Evolutionary conservation across 495 filamentous ascomycete species (phyloP).

Genomic region (Lophiostoma macrostomum): DNA sequence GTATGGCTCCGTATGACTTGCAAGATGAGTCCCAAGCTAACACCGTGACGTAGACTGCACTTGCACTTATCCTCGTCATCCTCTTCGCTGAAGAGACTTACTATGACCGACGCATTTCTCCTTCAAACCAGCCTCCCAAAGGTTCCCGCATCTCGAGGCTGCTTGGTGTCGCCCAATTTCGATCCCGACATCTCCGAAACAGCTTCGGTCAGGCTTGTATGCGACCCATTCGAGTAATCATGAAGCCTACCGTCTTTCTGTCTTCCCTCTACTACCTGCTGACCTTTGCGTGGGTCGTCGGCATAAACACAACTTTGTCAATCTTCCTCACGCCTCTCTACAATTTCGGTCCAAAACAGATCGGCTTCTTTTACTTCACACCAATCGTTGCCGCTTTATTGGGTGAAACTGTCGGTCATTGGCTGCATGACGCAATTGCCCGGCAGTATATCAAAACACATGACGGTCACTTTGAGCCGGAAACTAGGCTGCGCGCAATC

Average conservation of each 20-base stretch:
- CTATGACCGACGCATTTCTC: neutral
- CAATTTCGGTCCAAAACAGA: neutral
- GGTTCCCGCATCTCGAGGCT: neutral
- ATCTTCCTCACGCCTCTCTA: neutral
- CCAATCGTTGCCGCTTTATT: neutral
- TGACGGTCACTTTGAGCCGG: conserved; percentile 9
- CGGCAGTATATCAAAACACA: neutral
- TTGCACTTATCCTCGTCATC: conserved; percentile 44
- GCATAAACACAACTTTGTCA: neutral
- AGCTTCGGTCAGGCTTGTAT: neutral
- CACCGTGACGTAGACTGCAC: no score
- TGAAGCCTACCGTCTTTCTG: neutral
- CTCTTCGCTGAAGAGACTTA: conserved; percentile 44
- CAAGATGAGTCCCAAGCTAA: no score
- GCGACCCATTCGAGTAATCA: neutral
- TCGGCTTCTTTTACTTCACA: neutral
- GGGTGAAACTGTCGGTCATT: conserved; percentile 38
- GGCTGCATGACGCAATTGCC: conserved; percentile 8
- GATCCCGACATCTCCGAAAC: neutral
- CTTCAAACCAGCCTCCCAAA: neutral
- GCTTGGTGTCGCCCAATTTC: neutral
- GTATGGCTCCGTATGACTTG: conserved; percentile 7
- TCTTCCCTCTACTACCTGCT: neutral
- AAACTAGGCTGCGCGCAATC: conserved; percentile 37
- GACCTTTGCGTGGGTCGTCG: neutral